Evolutionary conservation across 2,329 filamentous ascomycete species (phyloP).

Genomic region (Trichoderma citrinoviride): DNA sequence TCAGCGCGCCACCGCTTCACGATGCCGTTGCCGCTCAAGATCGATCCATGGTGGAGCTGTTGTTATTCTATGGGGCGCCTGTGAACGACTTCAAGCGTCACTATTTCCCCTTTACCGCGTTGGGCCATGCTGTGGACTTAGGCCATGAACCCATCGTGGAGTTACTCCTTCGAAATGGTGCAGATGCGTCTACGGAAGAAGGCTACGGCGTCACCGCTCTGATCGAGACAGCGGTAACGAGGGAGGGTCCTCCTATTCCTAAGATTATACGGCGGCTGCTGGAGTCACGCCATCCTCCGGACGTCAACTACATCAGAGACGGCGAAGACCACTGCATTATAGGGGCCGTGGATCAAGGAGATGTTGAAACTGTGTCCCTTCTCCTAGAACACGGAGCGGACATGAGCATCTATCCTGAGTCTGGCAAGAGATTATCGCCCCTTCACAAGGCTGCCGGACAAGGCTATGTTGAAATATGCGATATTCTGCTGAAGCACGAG

Average conservation of each 20-base stretch:
- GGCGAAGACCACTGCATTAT: slow-evolving; percentile 20
- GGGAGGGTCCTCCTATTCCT: background rate
- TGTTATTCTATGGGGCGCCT: slow-evolving; percentile 22
- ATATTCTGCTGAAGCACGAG: slow-evolving; percentile 25
- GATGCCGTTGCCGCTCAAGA: slow-evolving; percentile 17
- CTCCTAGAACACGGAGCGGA: slow-evolving; percentile 27
- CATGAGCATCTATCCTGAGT: slow-evolving; percentile 21
- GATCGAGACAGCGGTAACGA: slow-evolving; percentile 21
- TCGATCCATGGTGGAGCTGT: slow-evolving; percentile 22
- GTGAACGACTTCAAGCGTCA: slow-evolving; percentile 21
- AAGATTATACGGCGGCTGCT: slow-evolving; percentile 24
- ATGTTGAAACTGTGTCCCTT: slow-evolving; percentile 22
- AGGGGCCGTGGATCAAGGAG: slow-evolving; percentile 9
- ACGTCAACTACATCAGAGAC: slow-evolving; percentile 23
- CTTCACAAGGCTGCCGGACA: slow-evolving; percentile 24
- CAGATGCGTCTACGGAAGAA: slow-evolving; percentile 29
- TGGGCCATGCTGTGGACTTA: slow-evolving; percentile 25
- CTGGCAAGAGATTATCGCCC: slow-evolving; percentile 16
- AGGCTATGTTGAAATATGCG: slow-evolving; percentile 23
- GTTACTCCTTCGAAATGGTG: slow-evolving; percentile 27
- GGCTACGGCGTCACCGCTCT: slow-evolving; percentile 23
- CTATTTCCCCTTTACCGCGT: slow-evolving; percentile 21
- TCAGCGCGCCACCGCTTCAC: slow-evolving; percentile 17
- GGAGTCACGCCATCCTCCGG: slow-evolving; percentile 22
- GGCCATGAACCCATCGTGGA: slow-evolving; percentile 24